Evolutionary conservation across 805 yeast species (phyloP).

Genomic region (Tetrapisispora nanseiensis): DNA sequence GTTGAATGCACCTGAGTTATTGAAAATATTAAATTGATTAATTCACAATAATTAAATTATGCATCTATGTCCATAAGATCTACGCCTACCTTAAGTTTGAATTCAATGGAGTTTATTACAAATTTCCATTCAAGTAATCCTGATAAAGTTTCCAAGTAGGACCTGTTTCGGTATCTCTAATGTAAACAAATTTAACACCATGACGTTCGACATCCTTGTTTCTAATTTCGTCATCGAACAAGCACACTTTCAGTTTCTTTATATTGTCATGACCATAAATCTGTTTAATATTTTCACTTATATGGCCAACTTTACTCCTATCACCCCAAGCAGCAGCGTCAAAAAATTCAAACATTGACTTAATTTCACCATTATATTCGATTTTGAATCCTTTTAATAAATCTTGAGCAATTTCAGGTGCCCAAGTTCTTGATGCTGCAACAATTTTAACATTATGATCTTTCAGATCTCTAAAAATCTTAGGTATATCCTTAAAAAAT

Average conservation of each 20-base stretch:
- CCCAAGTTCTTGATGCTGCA: conserved; percentile 71
- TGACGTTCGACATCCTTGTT: conserved; percentile 64
- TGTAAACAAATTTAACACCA: conserved; percentile 61
- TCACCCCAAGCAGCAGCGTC: conserved; percentile 63
- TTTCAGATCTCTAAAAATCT: conserved; percentile 45
- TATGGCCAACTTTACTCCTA: conserved; percentile 45
- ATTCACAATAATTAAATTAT: too few relatives aligned
- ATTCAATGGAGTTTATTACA: background rate
- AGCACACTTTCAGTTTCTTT: conserved; percentile 32
- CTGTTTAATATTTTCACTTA: conserved; percentile 46
- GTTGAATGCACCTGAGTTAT: too few relatives aligned
- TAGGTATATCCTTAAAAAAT: conserved; percentile 60
- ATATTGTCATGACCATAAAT: conserved; percentile 43
- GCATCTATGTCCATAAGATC: background rate
- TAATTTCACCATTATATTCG: conserved; percentile 30
- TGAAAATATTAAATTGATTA: too few relatives aligned
- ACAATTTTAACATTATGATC: conserved; percentile 41
- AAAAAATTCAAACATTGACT: conserved; percentile 32
- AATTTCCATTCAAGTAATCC: conserved; percentile 24
- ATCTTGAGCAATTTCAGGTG: conserved; percentile 67
- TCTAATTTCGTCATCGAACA: conserved; percentile 74
- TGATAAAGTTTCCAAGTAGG: conserved; percentile 47
- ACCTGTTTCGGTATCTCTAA: conserved; percentile 47
- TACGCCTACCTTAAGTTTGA: background rate
- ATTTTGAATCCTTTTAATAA: conserved; percentile 46